Conservation (phyloP, 352 stramenopile genomes). For the Salisapilia sapeloensis region DNA sequence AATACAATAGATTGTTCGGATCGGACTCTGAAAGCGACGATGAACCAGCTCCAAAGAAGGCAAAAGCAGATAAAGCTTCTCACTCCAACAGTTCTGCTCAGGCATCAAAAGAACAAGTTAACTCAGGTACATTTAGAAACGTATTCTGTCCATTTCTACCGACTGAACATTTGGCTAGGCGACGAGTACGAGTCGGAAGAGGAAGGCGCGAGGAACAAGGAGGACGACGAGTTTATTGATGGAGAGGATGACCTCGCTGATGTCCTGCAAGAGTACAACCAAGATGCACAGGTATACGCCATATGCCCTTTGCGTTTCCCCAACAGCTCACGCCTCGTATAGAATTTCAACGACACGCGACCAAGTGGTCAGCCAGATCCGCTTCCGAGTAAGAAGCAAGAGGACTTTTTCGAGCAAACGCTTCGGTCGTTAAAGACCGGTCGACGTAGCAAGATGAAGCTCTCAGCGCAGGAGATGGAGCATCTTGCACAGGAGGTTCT, state of each 20-base stretch:
- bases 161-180: no score
- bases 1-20: conserved; percentile 64
- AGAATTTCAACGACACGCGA: conserved; percentile 65
- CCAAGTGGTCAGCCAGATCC: conserved; percentile 32
- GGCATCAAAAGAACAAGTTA: background rate
- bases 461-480: conserved; percentile 77
- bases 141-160: background rate
- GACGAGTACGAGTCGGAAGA: conserved; percentile 80
- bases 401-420: conserved; percentile 66
- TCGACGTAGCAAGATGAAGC: conserved; percentile 51
- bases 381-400: conserved; percentile 15
- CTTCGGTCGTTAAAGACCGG: conserved; percentile 77
- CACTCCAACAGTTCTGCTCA: no score
- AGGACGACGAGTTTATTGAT: conserved; percentile 80
- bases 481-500: conserved; percentile 76
- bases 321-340: no score
- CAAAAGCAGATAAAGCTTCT: conserved; percentile 15
- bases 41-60: conserved; percentile 21
- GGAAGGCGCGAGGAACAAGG: conserved; percentile 47
- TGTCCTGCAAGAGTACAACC: conserved; percentile 63
- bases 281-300: conserved; percentile 20
- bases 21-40: conserved; percentile 79
- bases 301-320: background rate
- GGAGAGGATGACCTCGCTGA: conserved; percentile 72
- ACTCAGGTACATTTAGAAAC: background rate